Evolutionary conservation across 148 eudicot genomes (phyloP).

Genomic region (Silene conica): DNA sequence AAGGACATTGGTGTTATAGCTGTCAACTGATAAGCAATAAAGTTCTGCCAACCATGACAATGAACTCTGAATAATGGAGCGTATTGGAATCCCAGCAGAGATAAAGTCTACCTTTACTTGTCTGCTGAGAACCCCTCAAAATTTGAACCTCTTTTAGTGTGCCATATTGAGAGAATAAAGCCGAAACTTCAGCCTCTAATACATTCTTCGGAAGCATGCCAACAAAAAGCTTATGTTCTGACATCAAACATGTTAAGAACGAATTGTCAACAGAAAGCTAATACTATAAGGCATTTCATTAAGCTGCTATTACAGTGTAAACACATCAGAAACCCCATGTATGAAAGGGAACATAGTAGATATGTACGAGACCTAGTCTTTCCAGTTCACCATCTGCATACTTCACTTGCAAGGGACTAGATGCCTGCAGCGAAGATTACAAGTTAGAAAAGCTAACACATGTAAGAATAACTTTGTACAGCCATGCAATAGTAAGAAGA

Average conservation of each 20-base stretch:
- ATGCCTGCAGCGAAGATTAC: constrained; percentile 50
- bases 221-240: constrained; percentile 94
- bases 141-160: constrained; percentile 80
- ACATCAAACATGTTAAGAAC: constrained; percentile 3
- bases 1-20: constrained; percentile 7
- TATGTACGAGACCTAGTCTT: constrained; percentile 66
- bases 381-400: constrained; percentile 99
- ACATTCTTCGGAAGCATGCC: constrained; percentile 99
- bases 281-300: not conserved
- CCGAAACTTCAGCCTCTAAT: constrained; percentile 79
- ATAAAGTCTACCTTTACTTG: constrained; percentile 69
- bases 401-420: constrained; percentile 99
- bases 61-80: too few species aligned
- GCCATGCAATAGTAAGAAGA: not conserved
- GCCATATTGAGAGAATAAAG: constrained; percentile 84
- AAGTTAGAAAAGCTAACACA: not conserved
- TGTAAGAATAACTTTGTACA: not conserved
- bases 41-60: not conserved
- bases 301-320: not conserved
- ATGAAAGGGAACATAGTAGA: constrained; percentile 1
- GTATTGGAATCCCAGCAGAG: not conserved
- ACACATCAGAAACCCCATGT: not conserved
- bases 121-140: constrained; percentile 88
- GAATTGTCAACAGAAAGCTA: constrained; percentile 7
- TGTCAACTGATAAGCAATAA: constrained; percentile 9